Conservation (phyloP, 495 filamentous ascomycete species). For the Aspergillus steynii region DNA sequence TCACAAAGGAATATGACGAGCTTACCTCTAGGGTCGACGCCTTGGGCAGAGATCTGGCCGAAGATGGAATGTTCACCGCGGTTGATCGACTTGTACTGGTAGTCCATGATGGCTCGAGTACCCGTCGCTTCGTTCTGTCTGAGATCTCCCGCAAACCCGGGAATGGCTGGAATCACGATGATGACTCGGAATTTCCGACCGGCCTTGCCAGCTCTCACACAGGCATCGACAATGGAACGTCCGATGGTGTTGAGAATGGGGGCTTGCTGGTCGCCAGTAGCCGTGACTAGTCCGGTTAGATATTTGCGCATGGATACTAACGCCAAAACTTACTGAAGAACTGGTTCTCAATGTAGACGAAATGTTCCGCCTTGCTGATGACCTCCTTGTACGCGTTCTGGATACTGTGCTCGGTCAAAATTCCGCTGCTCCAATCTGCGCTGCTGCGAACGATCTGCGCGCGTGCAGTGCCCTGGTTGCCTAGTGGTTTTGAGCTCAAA, state of each 20-base stretch:
- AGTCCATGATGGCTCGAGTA: slow-evolving; percentile 96
- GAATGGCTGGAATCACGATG: slow-evolving; percentile 83
- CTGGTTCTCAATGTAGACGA: slow-evolving; percentile 96
- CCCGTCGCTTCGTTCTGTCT: slow-evolving; percentile 78
- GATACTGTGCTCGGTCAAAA: slow-evolving; percentile 85
- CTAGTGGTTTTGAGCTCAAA: slow-evolving; percentile 52
- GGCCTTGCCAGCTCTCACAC: slow-evolving; percentile 77
- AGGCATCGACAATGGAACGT: slow-evolving; percentile 84
- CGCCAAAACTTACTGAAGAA: slow-evolving; percentile 68
- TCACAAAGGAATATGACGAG: not conserved
- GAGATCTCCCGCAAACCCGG: slow-evolving; percentile 91
- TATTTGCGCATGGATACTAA: not conserved
- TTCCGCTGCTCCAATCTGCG: slow-evolving; percentile 93
- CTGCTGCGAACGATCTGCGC: slow-evolving; percentile 87
- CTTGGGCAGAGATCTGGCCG: slow-evolving; percentile 71
- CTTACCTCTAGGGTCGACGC: slow-evolving; percentile 67
- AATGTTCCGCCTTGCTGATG: slow-evolving; percentile 83
- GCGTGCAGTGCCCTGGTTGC: slow-evolving; percentile 67
- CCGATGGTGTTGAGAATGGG: slow-evolving; percentile 90
- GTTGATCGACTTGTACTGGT: slow-evolving; percentile 94
- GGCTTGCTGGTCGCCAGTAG: slow-evolving; percentile 81
- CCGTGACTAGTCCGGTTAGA: slow-evolving; percentile 61
- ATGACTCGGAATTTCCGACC: slow-evolving; percentile 89
- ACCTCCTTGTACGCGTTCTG: slow-evolving; percentile 88
- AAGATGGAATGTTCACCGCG: slow-evolving; percentile 90